Evolutionary conservation across 495 filamentous ascomycete species (phyloP).

Genomic region (Xylaria flabelliformis): DNA sequence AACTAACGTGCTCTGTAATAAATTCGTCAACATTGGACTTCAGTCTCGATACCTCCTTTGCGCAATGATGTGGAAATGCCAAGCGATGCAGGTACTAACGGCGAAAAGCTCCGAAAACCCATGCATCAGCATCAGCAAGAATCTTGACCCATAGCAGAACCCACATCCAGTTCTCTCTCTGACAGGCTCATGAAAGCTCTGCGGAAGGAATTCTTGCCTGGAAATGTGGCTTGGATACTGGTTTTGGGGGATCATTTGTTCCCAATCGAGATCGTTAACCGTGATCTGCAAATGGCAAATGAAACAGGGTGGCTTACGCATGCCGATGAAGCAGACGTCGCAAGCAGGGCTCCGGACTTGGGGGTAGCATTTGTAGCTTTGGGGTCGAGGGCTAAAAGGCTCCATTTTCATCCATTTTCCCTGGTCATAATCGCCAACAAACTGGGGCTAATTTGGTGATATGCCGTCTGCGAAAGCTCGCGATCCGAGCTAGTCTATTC

Average conservation of each 20-base stretch:
- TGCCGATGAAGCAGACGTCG: neutral
- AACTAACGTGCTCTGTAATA: too few relatives aligned
- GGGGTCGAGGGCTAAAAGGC: too few relatives aligned
- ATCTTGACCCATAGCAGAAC: neutral
- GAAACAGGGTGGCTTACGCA: slow-evolving; percentile 10
- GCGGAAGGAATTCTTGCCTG: too few relatives aligned
- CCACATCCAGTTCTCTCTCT: too few relatives aligned
- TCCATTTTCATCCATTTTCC: neutral
- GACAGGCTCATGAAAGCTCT: neutral
- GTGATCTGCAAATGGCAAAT: slow-evolving; percentile 13
- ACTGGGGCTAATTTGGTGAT: neutral
- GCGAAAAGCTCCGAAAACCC: neutral
- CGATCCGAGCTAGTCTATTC: neutral
- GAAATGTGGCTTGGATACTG: too few relatives aligned
- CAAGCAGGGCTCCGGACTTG: neutral
- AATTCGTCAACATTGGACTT: too few relatives aligned
- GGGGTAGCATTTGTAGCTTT: neutral
- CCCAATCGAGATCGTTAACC: neutral
- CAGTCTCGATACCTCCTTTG: neutral
- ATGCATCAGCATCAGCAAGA: neutral
- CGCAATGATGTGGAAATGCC: slow-evolving; percentile 4
- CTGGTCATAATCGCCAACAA: neutral
- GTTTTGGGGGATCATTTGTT: neutral
- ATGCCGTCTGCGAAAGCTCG: neutral
- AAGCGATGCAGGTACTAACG: neutral